A percentile compares a stretch with the other conserved stretches of the same genome.
Evolutionary conservation across 2,329 filamentous ascomycete genomes (phyloP).

Genomic region (Talaromyces pinophilus): DNA sequence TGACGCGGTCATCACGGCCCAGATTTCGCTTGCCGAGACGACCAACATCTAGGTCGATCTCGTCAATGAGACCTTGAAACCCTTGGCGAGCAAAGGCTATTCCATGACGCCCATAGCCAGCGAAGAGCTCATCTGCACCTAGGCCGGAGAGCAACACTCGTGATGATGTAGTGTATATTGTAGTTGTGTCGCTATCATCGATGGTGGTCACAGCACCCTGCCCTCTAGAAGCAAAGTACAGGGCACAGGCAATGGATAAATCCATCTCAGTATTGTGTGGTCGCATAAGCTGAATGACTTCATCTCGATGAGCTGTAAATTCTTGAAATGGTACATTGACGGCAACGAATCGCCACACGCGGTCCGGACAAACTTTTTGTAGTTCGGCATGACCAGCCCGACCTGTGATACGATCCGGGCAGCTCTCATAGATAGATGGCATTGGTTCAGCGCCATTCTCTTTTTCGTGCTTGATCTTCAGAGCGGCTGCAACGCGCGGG

Average conservation of each 20-base stretch:
- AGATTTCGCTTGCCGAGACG: conserved; percentile 92
- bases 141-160: conserved; percentile 87
- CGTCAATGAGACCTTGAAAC: conserved; percentile 71
- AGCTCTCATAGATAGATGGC: conserved; percentile 68
- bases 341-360: conserved; percentile 77
- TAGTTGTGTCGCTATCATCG: conserved; percentile 32
- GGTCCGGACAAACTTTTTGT: conserved; percentile 63
- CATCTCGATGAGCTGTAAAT: conserved; percentile 66
- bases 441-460: conserved; percentile 19
- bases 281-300: conserved; percentile 75
- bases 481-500: conserved; percentile 65
- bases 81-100: conserved; percentile 71
- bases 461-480: conserved; percentile 33
- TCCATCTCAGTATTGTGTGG: conserved; percentile 99
- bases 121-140: conserved; percentile 94
- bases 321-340: conserved; percentile 81
- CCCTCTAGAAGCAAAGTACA: conserved; percentile 93
- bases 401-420: conserved; percentile 87
- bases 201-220: conserved; percentile 46
- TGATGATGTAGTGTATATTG: conserved; percentile 66
- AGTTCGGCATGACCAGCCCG: conserved; percentile 79
- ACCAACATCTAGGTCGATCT: conserved; percentile 80
- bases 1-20: conserved; percentile 87
- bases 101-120: conserved; percentile 83
- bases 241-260: conserved; percentile 83